Evolutionary conservation across 352 stramenopile species (phyloP), one percentile per base, ranked within the genome.

Genomic region (Phytophthora multivora): DNA sequence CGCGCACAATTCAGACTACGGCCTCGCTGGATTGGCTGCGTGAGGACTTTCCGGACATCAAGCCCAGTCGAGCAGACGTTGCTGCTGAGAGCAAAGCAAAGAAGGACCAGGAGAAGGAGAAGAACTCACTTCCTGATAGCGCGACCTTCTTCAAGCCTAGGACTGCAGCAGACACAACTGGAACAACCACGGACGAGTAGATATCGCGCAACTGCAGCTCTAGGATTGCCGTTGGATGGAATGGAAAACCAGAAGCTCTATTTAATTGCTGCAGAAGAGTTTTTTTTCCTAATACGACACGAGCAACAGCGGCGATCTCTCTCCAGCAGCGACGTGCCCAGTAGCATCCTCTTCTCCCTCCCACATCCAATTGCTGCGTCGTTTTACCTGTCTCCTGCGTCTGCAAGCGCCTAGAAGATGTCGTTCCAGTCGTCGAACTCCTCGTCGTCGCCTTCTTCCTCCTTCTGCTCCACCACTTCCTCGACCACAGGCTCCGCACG

Each of bases 381-480:
- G 55, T 36, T 55, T 47, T 16, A 45, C 28, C 51, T 50, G 38
- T 62, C 50, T 58, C 28, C 25, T 63, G 41, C 47, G 2, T 36
- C 7, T 59, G 31, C 47, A 63, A 51, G 41, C 18, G 52, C 39
- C 73, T 90, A 95, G 79, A 95, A 95, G 57, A 95, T 91, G 62
- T 95, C 86, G 64, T 93, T 93, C 86, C 86, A 95, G 49, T 90
- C 79, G 59, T 96, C 83, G 51, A 95, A 92, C 74, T 95, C 83
- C 46, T 93, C 83, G 30, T 82, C 67, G 5, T 78, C 69, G 2
- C 88, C 84, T 5, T 77, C 66, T 5, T 88, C 77, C 43, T 90
- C 83, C 39, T 81, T 66, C 50, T 92, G 73, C 25, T 89, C 80
- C 26, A 90, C 83, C 13, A 89, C 78, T 57, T 93, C 83, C 43